A percentile compares a stretch with the other conserved stretches of the same genome.
phyloP scores from a whole-genome alignment of 495 filamentous ascomycete species.

The Mytilinidion resinicola region DNA sequence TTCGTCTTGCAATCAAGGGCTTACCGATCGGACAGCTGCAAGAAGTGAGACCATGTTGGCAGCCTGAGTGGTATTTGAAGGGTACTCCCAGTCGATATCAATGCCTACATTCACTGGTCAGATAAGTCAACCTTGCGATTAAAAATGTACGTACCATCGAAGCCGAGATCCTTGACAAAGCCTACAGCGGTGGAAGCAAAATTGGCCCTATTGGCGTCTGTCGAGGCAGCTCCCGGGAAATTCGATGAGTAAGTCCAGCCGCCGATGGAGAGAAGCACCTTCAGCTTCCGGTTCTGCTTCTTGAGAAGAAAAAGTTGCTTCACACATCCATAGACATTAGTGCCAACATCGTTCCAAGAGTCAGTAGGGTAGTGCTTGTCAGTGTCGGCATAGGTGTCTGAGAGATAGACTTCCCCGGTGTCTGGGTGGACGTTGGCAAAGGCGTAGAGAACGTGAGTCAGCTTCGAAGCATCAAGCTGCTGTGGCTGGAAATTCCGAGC shows the following conservation, averaged over 20 bases:
- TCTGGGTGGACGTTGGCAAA: conserved; percentile 80
- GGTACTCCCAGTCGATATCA: conserved; percentile 30
- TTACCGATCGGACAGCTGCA: conserved; percentile 15
- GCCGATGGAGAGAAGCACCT: conserved; percentile 87
- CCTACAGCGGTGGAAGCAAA: conserved; percentile 65
- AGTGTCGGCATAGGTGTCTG: conserved; percentile 74
- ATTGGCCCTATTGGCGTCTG: conserved; percentile 47
- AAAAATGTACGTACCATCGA: conserved; percentile 21
- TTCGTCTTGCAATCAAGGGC: background rate
- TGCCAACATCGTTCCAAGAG: conserved; percentile 57
- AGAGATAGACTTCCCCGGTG: conserved; percentile 72
- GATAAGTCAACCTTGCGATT: background rate
- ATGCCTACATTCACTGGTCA: conserved; percentile 12
- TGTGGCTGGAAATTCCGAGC: conserved; percentile 80
- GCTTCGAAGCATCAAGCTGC: conserved; percentile 74
- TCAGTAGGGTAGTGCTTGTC: conserved; percentile 86
- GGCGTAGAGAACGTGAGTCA: conserved; percentile 89
- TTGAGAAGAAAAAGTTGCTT: conserved; percentile 95
- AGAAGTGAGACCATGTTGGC: conserved; percentile 60
- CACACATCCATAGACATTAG: conserved; percentile 70
- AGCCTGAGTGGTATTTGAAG: conserved; percentile 49
- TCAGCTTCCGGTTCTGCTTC: conserved; percentile 78
- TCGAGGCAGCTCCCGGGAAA: conserved; percentile 70
- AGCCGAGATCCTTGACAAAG: conserved; percentile 55
- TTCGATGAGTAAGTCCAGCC: conserved; percentile 94